A percentile compares a stretch with the other conserved stretches of the same genome.
These are phyloP conservation scores for Neopestalotiopsis sp. DNA, from an alignment of 2,329 filamentous ascomycete genomes.

Conservation along the genomic window DNA sequence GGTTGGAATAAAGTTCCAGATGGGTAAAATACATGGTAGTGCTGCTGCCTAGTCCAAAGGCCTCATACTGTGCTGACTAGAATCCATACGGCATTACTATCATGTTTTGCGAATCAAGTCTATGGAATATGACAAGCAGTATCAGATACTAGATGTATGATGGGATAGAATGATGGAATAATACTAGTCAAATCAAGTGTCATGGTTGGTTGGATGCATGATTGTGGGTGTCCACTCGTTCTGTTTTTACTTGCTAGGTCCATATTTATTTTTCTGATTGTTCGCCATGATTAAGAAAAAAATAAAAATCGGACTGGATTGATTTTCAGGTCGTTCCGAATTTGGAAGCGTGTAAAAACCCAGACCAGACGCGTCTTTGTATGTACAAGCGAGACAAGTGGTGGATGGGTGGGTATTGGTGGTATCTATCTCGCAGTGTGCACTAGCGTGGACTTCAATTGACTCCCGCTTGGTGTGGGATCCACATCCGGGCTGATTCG, in stretches of 20 bases:
- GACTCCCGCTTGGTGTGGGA: neutral
- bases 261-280: neutral
- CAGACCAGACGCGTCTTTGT: neutral
- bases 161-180: neutral
- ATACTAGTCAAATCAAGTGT: neutral
- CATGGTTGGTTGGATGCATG: slow-evolving; percentile 10
- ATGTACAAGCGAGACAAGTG: too few species aligned
- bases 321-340: too few species aligned
- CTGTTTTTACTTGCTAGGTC: neutral
- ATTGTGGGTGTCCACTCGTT: neutral
- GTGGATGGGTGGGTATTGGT: neutral
- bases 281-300: too few species aligned
- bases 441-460: neutral
- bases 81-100: too few species aligned
- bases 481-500: slow-evolving; percentile 37
- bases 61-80: neutral
- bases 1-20: neutral
- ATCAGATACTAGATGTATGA: neutral
- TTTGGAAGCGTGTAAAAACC: neutral
- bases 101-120: too few species aligned
- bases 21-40: neutral
- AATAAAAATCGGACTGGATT: too few species aligned
- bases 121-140: neutral
- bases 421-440: neutral
- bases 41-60: neutral